Conservation (phyloP, 2,329 filamentous ascomycete genomes). For the Orbilia brochopaga region DNA sequence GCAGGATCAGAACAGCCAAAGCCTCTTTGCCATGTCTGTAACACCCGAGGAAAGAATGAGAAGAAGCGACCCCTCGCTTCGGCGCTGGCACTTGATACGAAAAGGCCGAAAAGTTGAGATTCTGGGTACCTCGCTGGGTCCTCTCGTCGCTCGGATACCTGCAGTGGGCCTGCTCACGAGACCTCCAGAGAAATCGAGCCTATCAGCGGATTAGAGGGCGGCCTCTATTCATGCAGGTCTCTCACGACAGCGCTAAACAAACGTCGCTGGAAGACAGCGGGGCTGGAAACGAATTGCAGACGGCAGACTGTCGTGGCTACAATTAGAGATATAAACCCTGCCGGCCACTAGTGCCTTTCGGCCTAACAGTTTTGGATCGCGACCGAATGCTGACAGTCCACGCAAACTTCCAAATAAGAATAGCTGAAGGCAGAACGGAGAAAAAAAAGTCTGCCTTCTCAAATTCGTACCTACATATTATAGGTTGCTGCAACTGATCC, state of each 20-base stretch:
- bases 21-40: not conserved
- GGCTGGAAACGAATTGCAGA: conserved; percentile 33
- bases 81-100: no score
- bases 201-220: conserved; percentile 1
- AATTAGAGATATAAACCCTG: conserved; percentile 48
- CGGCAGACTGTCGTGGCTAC: conserved; percentile 14
- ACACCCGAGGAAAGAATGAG: no score
- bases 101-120: not conserved
- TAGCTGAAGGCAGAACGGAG: conserved; percentile 27
- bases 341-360: conserved; percentile 18
- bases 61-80: no score
- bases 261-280: conserved; percentile 25
- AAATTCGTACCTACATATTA: conserved; percentile 34
- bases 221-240: conserved; percentile 23
- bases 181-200: not conserved
- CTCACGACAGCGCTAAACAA: conserved; percentile 30
- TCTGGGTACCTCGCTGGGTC: not conserved
- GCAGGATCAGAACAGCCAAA: not conserved
- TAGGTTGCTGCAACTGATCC: conserved; percentile 27
- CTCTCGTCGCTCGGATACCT: not conserved
- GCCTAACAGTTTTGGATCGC: conserved; percentile 46
- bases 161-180: not conserved
- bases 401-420: conserved; percentile 47
- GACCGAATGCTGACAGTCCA: conserved; percentile 43
- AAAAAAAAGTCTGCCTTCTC: conserved; percentile 34